Evolutionary conservation across 768 basidiomycete genomes (phyloP).

Genomic region (Pleurotus ostreatus): DNA sequence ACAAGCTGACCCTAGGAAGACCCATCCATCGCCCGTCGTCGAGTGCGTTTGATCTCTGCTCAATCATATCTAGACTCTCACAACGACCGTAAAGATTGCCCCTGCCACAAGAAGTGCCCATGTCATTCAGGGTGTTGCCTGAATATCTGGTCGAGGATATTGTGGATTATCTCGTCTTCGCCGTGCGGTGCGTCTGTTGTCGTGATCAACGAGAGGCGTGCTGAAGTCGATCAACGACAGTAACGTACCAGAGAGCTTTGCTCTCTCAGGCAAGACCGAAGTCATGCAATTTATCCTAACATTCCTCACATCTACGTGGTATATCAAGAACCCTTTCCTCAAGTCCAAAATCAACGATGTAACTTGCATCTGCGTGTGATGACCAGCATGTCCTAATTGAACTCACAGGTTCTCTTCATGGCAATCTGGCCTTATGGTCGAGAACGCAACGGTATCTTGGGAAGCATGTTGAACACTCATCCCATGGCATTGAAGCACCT

Average conservation of each 20-base stretch:
- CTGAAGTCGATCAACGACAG: slow-evolving; percentile 25
- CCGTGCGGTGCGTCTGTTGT: slow-evolving; percentile 58
- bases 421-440: slow-evolving; percentile 65
- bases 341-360: slow-evolving; percentile 96
- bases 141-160: slow-evolving; percentile 95
- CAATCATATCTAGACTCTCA: neutral
- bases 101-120: slow-evolving; percentile 79
- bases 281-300: slow-evolving; percentile 84
- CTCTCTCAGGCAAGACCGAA: slow-evolving; percentile 81
- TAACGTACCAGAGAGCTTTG: slow-evolving; percentile 73
- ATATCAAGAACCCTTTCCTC: slow-evolving; percentile 97
- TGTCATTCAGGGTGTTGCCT: slow-evolving; percentile 82
- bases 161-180: slow-evolving; percentile 83
- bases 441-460: slow-evolving; percentile 70
- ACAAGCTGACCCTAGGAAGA: slow-evolving; percentile 75
- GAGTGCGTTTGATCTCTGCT: slow-evolving; percentile 43
- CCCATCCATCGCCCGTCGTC: slow-evolving; percentile 66
- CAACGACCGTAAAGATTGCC: slow-evolving; percentile 54
- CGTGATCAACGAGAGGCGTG: neutral
- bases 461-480: slow-evolving; percentile 79
- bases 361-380: slow-evolving; percentile 15
- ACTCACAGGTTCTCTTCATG: slow-evolving; percentile 63
- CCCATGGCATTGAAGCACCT: slow-evolving; percentile 82
- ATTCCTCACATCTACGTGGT: slow-evolving; percentile 92
- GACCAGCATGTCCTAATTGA: slow-evolving; percentile 6